phyloP scores from a whole-genome alignment of 805 yeast species.

The Ogataea pini region DNA sequence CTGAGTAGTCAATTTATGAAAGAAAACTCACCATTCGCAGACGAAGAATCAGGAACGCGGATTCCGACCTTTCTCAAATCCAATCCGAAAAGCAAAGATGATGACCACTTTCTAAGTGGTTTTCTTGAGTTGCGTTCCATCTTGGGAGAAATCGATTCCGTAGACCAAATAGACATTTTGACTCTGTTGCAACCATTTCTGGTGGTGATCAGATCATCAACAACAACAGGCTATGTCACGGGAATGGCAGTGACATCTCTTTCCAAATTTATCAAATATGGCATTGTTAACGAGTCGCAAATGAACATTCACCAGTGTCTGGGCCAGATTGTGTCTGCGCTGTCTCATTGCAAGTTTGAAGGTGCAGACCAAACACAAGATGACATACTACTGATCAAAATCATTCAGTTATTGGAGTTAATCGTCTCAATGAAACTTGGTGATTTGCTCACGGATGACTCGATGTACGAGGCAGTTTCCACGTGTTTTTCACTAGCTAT shows the following conservation, averaged over 20 bases:
- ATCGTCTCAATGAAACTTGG: constrained; percentile 68
- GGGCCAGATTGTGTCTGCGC: constrained; percentile 66
- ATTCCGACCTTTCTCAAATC: constrained; percentile 28
- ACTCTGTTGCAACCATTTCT: constrained; percentile 86
- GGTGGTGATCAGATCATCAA: constrained; percentile 76
- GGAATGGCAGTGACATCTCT: constrained; percentile 76
- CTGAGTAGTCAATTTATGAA: constrained; percentile 54
- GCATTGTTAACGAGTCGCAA: constrained; percentile 58
- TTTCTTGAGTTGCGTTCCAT: constrained; percentile 78
- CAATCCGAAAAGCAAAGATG: constrained; percentile 36
- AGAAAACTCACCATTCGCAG: constrained; percentile 31
- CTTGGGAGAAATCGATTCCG: constrained; percentile 52
- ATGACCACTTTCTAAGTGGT: constrained; percentile 67
- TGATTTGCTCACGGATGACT: constrained; percentile 71
- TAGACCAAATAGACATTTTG: constrained; percentile 64
- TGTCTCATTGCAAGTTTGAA: constrained; percentile 94
- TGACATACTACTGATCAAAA: constrained; percentile 85
- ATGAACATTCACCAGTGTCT: constrained; percentile 57
- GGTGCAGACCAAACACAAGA: constrained; percentile 91
- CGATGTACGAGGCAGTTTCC: constrained; percentile 84
- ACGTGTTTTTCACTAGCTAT: constrained; percentile 91
- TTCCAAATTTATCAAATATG: constrained; percentile 69
- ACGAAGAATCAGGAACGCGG: constrained; percentile 32
- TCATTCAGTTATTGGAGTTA: constrained; percentile 69
- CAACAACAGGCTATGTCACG: constrained; percentile 85